Evolutionary conservation across 805 yeast species (phyloP).

Genomic region (Candida jianshihensis): DNA sequence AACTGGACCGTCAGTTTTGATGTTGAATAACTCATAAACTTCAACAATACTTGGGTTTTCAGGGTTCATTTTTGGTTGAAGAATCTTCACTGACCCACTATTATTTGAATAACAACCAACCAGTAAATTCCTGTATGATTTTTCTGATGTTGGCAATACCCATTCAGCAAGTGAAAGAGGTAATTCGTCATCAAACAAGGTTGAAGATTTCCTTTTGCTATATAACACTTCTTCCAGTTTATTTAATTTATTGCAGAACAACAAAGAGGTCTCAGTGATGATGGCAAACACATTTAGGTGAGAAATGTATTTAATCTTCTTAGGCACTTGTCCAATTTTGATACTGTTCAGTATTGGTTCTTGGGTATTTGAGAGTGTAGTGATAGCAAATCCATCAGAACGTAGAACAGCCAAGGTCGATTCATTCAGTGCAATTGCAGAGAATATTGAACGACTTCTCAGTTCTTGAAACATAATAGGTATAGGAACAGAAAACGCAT

Average conservation of each 20-base stretch:
- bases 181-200: constrained; percentile 17
- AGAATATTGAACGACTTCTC: constrained; percentile 8
- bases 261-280: constrained; percentile 12
- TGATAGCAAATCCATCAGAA: constrained; percentile 27
- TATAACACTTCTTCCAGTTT: constrained; percentile 7
- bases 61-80: constrained; percentile 9
- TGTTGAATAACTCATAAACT: constrained; percentile 10
- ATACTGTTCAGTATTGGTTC: constrained; percentile 19
- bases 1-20: constrained; percentile 19
- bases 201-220: constrained; percentile 3
- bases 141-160: constrained; percentile 21
- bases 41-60: constrained; percentile 7
- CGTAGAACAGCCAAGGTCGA: constrained; percentile 21
- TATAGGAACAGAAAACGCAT: constrained; percentile 4
- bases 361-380: constrained; percentile 10
- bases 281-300: constrained; percentile 18
- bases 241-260: constrained; percentile 12
- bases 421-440: constrained; percentile 6
- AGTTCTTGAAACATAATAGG: constrained; percentile 18
- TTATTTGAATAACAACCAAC: constrained; percentile 25
- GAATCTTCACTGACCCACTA: constrained; percentile 19
- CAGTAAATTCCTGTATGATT: constrained; percentile 22
- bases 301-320: constrained; percentile 21
- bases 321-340: constrained; percentile 20
- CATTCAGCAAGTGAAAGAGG: constrained; percentile 29